Conservation (phyloP, 129 eudicot genomes). For the Solidago caesia region DNA sequence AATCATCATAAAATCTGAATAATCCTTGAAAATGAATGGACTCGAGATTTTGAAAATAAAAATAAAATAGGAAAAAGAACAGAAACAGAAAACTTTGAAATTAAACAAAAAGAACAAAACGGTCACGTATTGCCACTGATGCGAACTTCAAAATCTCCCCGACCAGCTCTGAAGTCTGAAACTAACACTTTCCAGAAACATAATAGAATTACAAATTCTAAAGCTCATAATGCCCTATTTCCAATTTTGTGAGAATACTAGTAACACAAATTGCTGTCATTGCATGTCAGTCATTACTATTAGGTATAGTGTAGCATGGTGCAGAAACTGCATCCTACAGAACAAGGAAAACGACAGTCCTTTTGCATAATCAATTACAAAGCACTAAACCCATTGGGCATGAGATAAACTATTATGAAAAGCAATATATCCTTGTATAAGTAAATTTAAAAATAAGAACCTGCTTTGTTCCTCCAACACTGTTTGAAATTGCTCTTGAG, state of each 20-base stretch:
- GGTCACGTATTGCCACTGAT: neutral
- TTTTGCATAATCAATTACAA: neutral
- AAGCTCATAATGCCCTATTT: neutral
- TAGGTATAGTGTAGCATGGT: neutral
- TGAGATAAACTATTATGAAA: constrained; percentile 15
- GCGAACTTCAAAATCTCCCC: neutral
- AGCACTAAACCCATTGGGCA: neutral
- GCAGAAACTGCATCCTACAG: neutral
- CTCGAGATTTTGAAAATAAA: neutral
- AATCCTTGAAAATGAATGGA: neutral
- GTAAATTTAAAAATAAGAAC: constrained; percentile 33
- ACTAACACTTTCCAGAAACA: no score
- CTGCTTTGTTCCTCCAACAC: constrained; percentile 98
- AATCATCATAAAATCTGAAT: neutral
- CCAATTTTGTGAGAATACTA: neutral
- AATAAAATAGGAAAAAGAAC: neutral
- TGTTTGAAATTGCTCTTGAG: constrained; percentile 98
- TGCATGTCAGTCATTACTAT: neutral
- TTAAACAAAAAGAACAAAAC: neutral
- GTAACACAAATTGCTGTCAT: neutral
- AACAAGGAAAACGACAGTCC: neutral
- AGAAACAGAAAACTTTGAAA: neutral
- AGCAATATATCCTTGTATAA: constrained; percentile 7
- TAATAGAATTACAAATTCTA: neutral
- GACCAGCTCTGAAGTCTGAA: neutral